Percentiles rank a stretch among this genome's conserved stretches.
phyloP scores from a whole-genome alignment of 2,329 filamentous ascomycete genomes.

The Diaporthe ampelina region DNA sequence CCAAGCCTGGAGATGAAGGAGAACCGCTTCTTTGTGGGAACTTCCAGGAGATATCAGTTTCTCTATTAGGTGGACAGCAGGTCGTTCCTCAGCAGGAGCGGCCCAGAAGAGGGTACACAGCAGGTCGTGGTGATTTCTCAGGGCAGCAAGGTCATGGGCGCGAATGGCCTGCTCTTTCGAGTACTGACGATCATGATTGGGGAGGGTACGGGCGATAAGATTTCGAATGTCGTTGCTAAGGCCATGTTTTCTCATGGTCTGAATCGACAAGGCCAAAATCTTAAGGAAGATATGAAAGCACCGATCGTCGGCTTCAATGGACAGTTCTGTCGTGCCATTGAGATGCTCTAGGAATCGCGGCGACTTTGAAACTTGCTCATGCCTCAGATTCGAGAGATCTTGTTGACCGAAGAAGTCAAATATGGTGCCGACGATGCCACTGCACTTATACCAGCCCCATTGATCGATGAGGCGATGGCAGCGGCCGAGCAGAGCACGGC shows the following conservation, averaged over 20 bases:
- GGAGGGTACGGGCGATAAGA: conserved; percentile 71
- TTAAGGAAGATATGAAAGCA: conserved; percentile 80
- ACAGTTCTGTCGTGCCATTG: conserved; percentile 59
- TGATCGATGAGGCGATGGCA: conserved; percentile 74
- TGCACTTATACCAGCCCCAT: conserved; percentile 76
- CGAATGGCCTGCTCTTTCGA: conserved; percentile 73
- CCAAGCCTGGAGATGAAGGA: conserved; percentile 76
- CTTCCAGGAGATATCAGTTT: conserved; percentile 70
- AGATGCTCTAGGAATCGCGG: conserved; percentile 73
- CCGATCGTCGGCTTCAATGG: conserved; percentile 67
- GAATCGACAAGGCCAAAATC: conserved; percentile 70
- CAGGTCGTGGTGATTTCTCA: conserved; percentile 78
- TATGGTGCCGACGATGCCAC: conserved; percentile 69
- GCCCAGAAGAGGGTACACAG: conserved; percentile 77
- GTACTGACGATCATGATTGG: conserved; percentile 76
- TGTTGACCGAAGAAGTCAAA: conserved; percentile 79
- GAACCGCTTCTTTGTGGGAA: conserved; percentile 76
- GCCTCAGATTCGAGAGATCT: conserved; percentile 72
- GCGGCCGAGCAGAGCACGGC: conserved; percentile 69
- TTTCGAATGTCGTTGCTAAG: conserved; percentile 72
- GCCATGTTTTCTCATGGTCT: conserved; percentile 61
- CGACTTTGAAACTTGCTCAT: conserved; percentile 74
- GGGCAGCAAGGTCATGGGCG: conserved; percentile 72
- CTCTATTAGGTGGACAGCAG: conserved; percentile 67
- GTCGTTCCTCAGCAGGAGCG: conserved; percentile 67